These are phyloP conservation scores for Rhododendron kiyosumense DNA, from an alignment of 148 eudicot species.

Conservation along the genomic window DNA sequence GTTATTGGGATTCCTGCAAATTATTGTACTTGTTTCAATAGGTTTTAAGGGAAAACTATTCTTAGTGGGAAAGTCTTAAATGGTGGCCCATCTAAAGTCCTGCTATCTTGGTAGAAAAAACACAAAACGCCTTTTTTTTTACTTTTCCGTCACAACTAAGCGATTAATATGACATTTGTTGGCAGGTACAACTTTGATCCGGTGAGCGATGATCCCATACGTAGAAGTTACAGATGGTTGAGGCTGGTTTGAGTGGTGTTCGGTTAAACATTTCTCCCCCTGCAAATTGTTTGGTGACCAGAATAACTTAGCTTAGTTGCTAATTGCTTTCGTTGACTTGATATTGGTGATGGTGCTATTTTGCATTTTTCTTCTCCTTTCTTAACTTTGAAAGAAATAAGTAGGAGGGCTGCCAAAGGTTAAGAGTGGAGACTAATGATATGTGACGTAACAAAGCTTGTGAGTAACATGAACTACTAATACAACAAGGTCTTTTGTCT, in stretches of 20 bases:
- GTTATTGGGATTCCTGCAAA: background rate
- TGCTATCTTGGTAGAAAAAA: background rate
- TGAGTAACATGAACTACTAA: background rate
- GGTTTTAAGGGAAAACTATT: background rate
- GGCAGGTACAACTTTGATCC: constrained; percentile 59
- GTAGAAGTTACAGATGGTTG: constrained; percentile 49
- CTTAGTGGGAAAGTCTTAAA: background rate
- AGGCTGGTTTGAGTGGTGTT: constrained; percentile 22
- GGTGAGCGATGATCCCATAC: constrained; percentile 38
- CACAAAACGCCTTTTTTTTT: background rate
- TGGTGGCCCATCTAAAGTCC: background rate
- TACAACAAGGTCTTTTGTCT: constrained; percentile 22
- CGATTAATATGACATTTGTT: background rate
- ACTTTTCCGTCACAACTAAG: background rate
- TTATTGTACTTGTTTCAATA: background rate
- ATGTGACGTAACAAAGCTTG: constrained; percentile 28
- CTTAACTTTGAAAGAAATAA: constrained; percentile 28
- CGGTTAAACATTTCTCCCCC: background rate
- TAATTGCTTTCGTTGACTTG: constrained; percentile 5
- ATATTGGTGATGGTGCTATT: constrained; percentile 22
- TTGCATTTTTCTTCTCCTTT: constrained; percentile 9
- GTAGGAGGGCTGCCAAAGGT: constrained; percentile 16
- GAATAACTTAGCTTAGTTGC: constrained; percentile 10
- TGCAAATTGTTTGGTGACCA: background rate
- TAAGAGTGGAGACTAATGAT: constrained; percentile 31